phyloP scores from a whole-genome alignment of 345 rosid genomes.

The Arabidopsis arenosa region DNA sequence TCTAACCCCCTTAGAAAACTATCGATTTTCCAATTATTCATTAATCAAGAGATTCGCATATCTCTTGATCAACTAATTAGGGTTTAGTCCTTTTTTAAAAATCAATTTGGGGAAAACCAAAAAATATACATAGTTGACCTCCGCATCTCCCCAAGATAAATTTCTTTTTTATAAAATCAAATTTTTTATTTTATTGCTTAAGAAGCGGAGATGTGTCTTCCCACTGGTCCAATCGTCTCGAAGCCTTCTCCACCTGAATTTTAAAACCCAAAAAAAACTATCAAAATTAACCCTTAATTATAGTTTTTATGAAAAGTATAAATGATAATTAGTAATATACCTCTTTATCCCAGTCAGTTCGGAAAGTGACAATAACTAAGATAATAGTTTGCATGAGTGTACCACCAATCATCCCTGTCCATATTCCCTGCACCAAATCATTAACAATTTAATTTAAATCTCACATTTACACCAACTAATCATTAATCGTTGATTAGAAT shows the following conservation, averaged over 20 bases:
- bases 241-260: slow-evolving; percentile 60
- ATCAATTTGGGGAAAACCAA: slow-evolving; percentile 2
- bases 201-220: slow-evolving; percentile 45
- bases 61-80: slow-evolving; percentile 3
- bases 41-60: slow-evolving; percentile 3
- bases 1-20: slow-evolving; percentile 30
- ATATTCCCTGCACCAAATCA: slow-evolving; percentile 60
- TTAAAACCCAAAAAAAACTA: background rate
- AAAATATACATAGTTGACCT: background rate
- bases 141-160: background rate
- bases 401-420: slow-evolving; percentile 82
- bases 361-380: slow-evolving; percentile 51
- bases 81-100: background rate
- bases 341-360: slow-evolving; percentile 73
- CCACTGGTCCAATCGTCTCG: slow-evolving; percentile 55
- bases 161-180: background rate
- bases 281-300: too few relatives aligned
- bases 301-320: background rate
- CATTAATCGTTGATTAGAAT: background rate
- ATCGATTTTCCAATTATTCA: slow-evolving; percentile 27
- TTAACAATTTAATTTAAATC: background rate
- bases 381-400: slow-evolving; percentile 63
- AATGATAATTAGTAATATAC: slow-evolving; percentile 41
- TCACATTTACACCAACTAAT: background rate
- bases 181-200: slow-evolving; percentile 26